Percentiles rank a stretch among this genome's conserved stretches.
Evolutionary conservation across 345 rosid species (phyloP).

Genomic region (Raphanus sativus): DNA sequence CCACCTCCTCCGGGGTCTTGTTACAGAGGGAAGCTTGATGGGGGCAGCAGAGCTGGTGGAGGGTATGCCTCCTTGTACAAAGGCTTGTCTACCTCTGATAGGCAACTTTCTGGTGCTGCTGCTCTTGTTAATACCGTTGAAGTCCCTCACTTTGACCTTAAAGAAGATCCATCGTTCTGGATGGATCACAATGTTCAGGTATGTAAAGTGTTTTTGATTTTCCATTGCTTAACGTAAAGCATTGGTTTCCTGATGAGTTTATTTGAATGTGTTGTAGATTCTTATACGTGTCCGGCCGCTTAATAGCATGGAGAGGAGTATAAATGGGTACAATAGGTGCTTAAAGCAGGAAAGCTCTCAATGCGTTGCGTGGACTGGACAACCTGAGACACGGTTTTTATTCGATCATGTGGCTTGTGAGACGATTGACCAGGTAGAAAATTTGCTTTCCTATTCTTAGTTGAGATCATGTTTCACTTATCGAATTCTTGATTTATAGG

Average conservation of each 20-base stretch:
- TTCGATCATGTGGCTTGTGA: constrained; percentile 96
- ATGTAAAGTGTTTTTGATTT: neutral
- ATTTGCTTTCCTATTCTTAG: neutral
- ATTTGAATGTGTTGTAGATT: constrained; percentile 46
- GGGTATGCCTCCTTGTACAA: constrained; percentile 69
- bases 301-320: constrained; percentile 71
- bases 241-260: neutral
- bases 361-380: constrained; percentile 78
- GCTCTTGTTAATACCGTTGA: constrained; percentile 62
- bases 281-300: constrained; percentile 87
- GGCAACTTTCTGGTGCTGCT: constrained; percentile 32
- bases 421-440: constrained; percentile 75
- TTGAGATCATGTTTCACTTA: neutral
- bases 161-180: constrained; percentile 95
- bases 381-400: constrained; percentile 79
- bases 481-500: constrained; percentile 48
- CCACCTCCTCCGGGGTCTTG: constrained; percentile 82
- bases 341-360: constrained; percentile 91
- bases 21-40: constrained; percentile 58
- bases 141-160: constrained; percentile 92
- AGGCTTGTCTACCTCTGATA: constrained; percentile 62
- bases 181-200: constrained; percentile 99
- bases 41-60: constrained; percentile 52
- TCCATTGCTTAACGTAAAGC: neutral
- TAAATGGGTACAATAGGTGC: constrained; percentile 73